A percentile compares a stretch with the other conserved stretches of the same genome.
phyloP scores from a whole-genome alignment of 805 yeast species.

The Ogataea ganodermae region DNA sequence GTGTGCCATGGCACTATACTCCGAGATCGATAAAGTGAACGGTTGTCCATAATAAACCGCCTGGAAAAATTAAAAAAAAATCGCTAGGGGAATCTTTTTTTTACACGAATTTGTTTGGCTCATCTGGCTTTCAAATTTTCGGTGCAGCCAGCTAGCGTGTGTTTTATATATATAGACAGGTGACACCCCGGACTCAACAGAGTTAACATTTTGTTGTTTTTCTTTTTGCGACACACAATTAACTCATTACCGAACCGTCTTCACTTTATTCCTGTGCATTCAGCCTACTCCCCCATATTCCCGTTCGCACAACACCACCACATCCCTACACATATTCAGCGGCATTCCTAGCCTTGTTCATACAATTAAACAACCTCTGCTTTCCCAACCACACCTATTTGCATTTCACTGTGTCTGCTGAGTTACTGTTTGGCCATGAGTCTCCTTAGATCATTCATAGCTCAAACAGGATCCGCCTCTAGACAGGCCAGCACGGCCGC shows the following conservation, averaged over 20 bases:
- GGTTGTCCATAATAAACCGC: slow-evolving; percentile 5
- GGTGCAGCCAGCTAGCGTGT: slow-evolving; percentile 8
- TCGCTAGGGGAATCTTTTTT: not conserved
- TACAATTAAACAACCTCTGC: not conserved
- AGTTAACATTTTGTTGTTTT: slow-evolving; percentile 9
- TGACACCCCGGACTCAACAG: not conserved
- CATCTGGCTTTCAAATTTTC: slow-evolving; percentile 2
- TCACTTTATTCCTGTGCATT: not conserved
- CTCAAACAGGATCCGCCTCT: not conserved
- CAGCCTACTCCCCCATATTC: not conserved
- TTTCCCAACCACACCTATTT: not conserved
- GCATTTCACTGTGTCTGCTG: not conserved
- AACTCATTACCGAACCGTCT: not conserved
- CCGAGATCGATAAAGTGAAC: slow-evolving; percentile 6
- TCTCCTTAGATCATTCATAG: slow-evolving; percentile 2
- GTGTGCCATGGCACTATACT: slow-evolving; percentile 1
- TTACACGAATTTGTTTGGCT: slow-evolving; percentile 9
- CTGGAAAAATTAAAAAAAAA: not conserved
- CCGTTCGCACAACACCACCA: not conserved
- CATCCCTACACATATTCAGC: not conserved
- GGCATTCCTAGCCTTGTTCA: not conserved
- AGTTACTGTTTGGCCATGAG: slow-evolving; percentile 4
- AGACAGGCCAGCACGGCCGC: slow-evolving; percentile 1
- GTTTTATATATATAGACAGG: slow-evolving; percentile 4
- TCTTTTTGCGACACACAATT: not conserved